phyloP scores from a whole-genome alignment of 495 filamentous ascomycete species.

The Aspergillus cavernicola region DNA sequence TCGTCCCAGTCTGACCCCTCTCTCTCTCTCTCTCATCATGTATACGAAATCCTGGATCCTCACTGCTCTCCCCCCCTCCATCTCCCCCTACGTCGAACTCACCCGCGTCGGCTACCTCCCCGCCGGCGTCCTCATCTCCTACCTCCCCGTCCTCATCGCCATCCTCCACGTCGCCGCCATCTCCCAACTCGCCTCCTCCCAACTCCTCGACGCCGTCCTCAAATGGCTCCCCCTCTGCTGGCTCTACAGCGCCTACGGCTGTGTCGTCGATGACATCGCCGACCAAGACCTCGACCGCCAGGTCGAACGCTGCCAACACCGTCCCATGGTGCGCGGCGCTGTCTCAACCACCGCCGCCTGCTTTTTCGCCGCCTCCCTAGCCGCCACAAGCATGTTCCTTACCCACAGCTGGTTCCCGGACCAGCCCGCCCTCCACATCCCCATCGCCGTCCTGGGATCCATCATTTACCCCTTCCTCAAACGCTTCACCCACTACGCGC shows the following conservation, averaged over 20 bases:
- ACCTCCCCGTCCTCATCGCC: conserved; percentile 2
- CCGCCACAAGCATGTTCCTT: not conserved
- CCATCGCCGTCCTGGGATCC: not conserved
- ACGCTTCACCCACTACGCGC: conserved; percentile 3
- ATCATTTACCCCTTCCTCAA: conserved; percentile 11
- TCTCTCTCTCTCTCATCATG: no score
- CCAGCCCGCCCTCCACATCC: conserved; percentile 1
- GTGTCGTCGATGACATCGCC: conserved; percentile 7
- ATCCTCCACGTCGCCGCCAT: conserved; percentile 2
- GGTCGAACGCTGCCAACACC: conserved; percentile 5
- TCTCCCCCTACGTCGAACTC: conserved; percentile 2
- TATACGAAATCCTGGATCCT: conserved; percentile 5
- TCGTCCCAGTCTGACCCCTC: no score
- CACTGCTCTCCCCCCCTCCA: not conserved
- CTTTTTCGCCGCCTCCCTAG: not conserved
- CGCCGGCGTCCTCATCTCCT: conserved; percentile 2
- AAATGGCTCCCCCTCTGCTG: conserved; percentile 7
- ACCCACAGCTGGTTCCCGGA: not conserved
- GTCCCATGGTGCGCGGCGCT: conserved; percentile 2
- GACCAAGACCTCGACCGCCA: conserved; percentile 5
- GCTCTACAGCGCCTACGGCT: conserved; percentile 7
- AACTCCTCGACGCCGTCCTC: not conserved
- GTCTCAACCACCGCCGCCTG: not conserved
- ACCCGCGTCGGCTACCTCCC: conserved; percentile 6
- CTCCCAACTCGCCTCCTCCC: not conserved